Evolutionary conservation across 345 rosid genomes (phyloP), one percentile per base, ranked within the genome.

Genomic region (Raphanus sativus): DNA sequence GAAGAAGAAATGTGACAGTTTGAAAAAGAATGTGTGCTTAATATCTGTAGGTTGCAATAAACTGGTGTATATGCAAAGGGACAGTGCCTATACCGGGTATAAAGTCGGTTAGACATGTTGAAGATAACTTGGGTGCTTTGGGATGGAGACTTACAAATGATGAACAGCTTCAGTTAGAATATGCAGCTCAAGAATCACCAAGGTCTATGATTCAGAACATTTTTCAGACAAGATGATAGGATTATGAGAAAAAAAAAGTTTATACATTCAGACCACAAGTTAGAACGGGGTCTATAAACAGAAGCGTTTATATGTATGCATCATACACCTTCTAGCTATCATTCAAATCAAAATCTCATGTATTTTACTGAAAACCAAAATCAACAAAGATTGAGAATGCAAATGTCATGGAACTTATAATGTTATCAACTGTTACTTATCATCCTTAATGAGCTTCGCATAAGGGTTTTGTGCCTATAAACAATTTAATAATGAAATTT

Each of bases 31-130:
- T 55, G 70, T 55, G 70, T 42, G 45, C 32, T 24, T 30, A 4
- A 12, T 4, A 61, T 25, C 1, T 70, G 10, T 5, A 94, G 96
- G 92, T 94, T 8, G 97, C 98, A 13, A 85, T 94, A 78, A 90
- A 94, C 84, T 90, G 97, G 97, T 94, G 97, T 87, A 88, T 92
- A 68, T 82, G 95, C 77, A 89, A 90, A 71, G 97, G 97, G 25
- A 77, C 97, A 13, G 84, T 94, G 30, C 98, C 97, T 0, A 94
- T 94, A 77, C 98, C 97, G 1, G 97, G 97, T 48, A 88, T 94
- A 6, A 92, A 92, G 84, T 81, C 90, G 1, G 84, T 89, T 2
- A 85, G 80, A 75, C 92, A 90, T 83, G 95, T 84, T 6, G 83
- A 88, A 77, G 97, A 92, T 67, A 94, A 94, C 79, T 34, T 94